Evolutionary conservation across 768 basidiomycete genomes (phyloP), one percentile per base, ranked within the genome.

Genomic region (Mycena galericulata): DNA sequence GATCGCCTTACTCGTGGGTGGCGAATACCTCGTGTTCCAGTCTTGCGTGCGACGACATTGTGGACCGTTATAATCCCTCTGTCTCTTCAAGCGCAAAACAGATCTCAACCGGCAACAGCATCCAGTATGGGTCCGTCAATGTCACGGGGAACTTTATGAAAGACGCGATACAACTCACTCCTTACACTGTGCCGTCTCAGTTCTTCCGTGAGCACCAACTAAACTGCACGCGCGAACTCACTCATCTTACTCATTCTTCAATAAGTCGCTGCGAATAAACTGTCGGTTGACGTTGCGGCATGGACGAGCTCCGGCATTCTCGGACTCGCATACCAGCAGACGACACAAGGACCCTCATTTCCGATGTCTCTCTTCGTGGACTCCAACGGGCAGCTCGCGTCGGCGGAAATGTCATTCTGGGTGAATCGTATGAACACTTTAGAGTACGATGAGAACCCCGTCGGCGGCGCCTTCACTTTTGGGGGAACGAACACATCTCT

Each of bases 401-500:
- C 47, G 36, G 47, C 47, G 34, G 59, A 61, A 40, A 62, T 62
- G 60, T 51, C 60, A 17, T 62, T 62, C 60, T 62, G 60, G 60
- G 20, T 62, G 36, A 62, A 62, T 40, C 60, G 60, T 51, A 29
- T 51, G 36, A 3, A 20, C 59, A n/a, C n/a, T n/a, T n/a, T n/a
- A n/a, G n/a, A 45, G 30, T 22, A 22, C 18, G 49, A 22, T 2
- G 36, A 41, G 27, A 24, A 53, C 20, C 38, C 50, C 49, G 30
- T 40, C 46, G 59, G 59, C 47, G 57, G 57, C 43, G 57, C 43
- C n/a, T 58, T 58, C 40, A 58, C 56, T 41, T 26, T 20, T 26
- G 61, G 61, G 50, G 61, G 61, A 27, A 30, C 50, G 29, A 62
- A 62, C 30, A n/a, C 50, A 51, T 51, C 60, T 30, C 38, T 62